phyloP scores from a whole-genome alignment of 2,329 filamentous ascomycete genomes.

The Tolypocladium guangdongense region DNA sequence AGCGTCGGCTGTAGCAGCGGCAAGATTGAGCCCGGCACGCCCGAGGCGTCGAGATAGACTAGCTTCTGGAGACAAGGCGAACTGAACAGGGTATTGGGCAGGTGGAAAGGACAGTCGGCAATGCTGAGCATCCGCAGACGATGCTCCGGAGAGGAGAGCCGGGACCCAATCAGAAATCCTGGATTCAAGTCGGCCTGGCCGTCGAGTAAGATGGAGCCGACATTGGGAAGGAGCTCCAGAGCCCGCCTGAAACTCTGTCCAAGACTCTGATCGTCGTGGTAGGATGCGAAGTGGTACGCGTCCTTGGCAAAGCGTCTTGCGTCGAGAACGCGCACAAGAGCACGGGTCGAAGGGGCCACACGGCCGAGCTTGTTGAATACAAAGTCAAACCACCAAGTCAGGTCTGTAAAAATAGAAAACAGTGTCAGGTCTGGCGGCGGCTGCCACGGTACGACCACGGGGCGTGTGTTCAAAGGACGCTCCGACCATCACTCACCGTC shows the following conservation, averaged over 20 bases:
- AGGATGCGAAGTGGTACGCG: constrained; percentile 29
- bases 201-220: constrained; percentile 37
- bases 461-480: neutral
- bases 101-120: constrained; percentile 24
- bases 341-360: constrained; percentile 26
- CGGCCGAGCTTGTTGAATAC: constrained; percentile 25
- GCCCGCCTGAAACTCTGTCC: constrained; percentile 28
- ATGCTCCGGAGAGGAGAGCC: neutral
- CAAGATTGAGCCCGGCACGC: constrained; percentile 32
- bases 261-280: constrained; percentile 21
- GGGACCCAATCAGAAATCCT: constrained; percentile 18
- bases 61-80: constrained; percentile 25
- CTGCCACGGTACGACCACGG: neutral
- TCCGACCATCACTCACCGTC: constrained; percentile 26
- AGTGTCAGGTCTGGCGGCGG: neutral
- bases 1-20: constrained; percentile 21
- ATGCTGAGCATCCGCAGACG: constrained; percentile 32
- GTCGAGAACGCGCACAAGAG: constrained; percentile 36
- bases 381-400: constrained; percentile 38
- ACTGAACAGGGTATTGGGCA: constrained; percentile 29
- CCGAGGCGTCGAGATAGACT: constrained; percentile 43
- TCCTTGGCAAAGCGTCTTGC: constrained; percentile 30
- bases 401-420: constrained; percentile 23
- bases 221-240: constrained; percentile 27
- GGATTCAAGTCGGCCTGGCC: constrained; percentile 34